A percentile compares a stretch with the other conserved stretches of the same genome.
Conservation (phyloP, 345 rosid species). For the Hibiscus trionum region DNA sequence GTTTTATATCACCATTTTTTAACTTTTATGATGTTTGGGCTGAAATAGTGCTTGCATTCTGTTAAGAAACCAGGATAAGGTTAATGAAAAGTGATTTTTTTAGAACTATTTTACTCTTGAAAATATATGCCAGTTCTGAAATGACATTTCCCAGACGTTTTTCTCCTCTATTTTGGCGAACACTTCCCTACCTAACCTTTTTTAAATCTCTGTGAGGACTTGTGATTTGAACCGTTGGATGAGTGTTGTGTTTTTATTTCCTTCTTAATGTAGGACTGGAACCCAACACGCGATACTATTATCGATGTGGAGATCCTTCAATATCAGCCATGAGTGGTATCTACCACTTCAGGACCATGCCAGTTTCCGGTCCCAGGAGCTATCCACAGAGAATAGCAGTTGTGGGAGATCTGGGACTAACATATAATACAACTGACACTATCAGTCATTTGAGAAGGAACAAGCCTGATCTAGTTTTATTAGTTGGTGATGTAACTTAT, state of each 20-base stretch:
- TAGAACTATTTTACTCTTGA: background rate
- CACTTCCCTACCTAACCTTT: background rate
- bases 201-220: background rate
- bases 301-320: conserved; percentile 87
- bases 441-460: conserved; percentile 48
- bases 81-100: background rate
- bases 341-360: conserved; percentile 66
- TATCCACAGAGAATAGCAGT: conserved; percentile 69
- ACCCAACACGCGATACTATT: conserved; percentile 53
- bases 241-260: background rate
- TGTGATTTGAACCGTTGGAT: background rate
- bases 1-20: background rate
- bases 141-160: background rate
- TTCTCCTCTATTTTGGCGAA: background rate
- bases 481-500: conserved; percentile 71
- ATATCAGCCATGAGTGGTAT: conserved; percentile 45
- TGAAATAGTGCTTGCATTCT: background rate
- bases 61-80: background rate
- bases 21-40: background rate
- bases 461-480: conserved; percentile 72
- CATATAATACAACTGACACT: conserved; percentile 63
- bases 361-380: conserved; percentile 36
- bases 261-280: conserved; percentile 39
- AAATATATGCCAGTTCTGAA: background rate
- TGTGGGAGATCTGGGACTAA: conserved; percentile 84